Base-by-base conservation (phyloP, 2,329 filamentous ascomycete genomes). In the Verticillium zaregamsianum region DNA sequence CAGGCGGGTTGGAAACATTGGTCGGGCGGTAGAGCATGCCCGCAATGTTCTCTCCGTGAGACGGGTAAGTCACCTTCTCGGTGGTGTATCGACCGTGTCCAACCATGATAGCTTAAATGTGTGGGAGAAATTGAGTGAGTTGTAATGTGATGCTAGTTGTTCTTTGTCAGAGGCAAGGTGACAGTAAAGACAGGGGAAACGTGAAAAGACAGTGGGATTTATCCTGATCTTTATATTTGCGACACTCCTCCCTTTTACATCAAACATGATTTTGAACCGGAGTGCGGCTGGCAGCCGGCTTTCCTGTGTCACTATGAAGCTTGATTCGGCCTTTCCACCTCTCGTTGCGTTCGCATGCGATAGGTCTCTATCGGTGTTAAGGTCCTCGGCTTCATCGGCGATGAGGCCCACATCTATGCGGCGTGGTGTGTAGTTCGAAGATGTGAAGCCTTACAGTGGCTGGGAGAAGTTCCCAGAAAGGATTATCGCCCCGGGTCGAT, bases 31-130 rank as follows among this genome's bases (percentile, higher is more conserved):
- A 71, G 28, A 69, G 64, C 0, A 66, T 55, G 5, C 63, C 64
- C 9, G 59, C 64, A 57, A 70, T 33, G 20, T 63, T 70, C 31
- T 71, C 68, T 1, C 69, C 69, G 60, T 70, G 68, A 14, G 69
- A 70, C 12, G 66, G 65, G 59, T 71, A 71, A 15, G 35, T 59
- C 52, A 71, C 66, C 58, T 70, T 68, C 54, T 70, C 68, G 14
- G 64, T 66, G 20, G 66, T 69, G 61, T 71, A 71, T 58, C 66
- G 63, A 23, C 69, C 69, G 59, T 70, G 68, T 9, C 25, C 61
- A 62, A 65, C 65, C 68, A 70, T 71, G 54, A 40, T 67, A 64
- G 20, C 25, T 57, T 20, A 7, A 60, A 23, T 32, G 14, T 32
- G 14, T 31, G 49, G n/a, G 20, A 55, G n/a, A 55, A 4, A 23